Base-by-base conservation (phyloP, 2,329 filamentous ascomycete species). In the Calycina marina region DNA sequence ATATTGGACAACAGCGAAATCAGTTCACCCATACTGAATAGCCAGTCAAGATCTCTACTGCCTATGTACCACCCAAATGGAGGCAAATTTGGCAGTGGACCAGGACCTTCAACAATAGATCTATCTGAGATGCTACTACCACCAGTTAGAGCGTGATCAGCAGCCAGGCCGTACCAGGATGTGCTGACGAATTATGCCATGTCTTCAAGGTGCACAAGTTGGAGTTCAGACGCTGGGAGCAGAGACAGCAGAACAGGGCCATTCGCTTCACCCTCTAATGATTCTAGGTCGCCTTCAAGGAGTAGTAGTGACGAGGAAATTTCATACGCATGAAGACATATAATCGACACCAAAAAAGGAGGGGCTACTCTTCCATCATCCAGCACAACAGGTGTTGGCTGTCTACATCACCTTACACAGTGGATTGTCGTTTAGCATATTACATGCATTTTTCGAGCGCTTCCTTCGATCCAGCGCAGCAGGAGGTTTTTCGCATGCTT, bases 181-280 rank as follows among this genome's bases (percentile, higher is more conserved):
- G 58, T 67, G 20, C 60, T 64, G 17, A 49, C 54, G 3, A 47
- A 49, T 18, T 60, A 49, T 5, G 40, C 35, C 3, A 43, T 63
- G 48, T 72, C 69, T 9, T 77, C 71, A 28, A 60, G 71, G 41
- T 58, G 72, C 37, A 72, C 72, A 18, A 80, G 74, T 52, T 77
- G 71, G 65, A 71, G 67, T 43, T 76, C 73, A 12, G 69, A 74
- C 39, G 57, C 54, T 4, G 58, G 56, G 12, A 70, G 65, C 41
- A 58, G 62, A 40, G 64, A 69, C 45, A 68, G 64, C 40, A 58
- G 64, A 9, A n/a, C 8, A 9, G 42, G 41, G 3, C 49, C 48
- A 14, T 52, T 52, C 32, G 45, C 41, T 18, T 51, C 49, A n/a
- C 42, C 64, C 54, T 50, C 50, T 24, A 47, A 50, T 28, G 49